phyloP scores from a whole-genome alignment of 2,329 filamentous ascomycete genomes.

The Anisogramma anomala region DNA sequence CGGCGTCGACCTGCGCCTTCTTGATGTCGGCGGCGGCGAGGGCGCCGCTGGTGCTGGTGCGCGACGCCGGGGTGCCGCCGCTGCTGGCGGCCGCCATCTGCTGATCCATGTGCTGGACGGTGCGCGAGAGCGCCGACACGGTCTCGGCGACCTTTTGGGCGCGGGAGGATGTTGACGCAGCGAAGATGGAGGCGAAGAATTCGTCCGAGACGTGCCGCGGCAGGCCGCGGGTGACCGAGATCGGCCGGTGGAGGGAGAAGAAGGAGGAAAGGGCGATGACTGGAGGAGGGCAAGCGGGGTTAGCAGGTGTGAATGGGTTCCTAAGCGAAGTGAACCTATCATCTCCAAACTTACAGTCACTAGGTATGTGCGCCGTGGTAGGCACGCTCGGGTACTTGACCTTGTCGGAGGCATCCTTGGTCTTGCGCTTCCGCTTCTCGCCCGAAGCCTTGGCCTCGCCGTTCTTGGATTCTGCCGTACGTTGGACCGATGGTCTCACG shows the following conservation, averaged over 20 bases:
- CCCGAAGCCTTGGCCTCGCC: constrained; percentile 31
- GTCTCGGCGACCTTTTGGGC: constrained; percentile 45
- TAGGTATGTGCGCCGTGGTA: constrained; percentile 59
- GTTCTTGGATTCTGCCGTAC: constrained; percentile 31
- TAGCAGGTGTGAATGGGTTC: too few relatives aligned
- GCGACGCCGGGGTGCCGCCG: too few relatives aligned
- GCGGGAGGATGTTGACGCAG: constrained; percentile 40
- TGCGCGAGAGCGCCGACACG: constrained; percentile 53
- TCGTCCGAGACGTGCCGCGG: constrained; percentile 60
- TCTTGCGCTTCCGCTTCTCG: constrained; percentile 49
- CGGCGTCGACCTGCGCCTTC: not conserved
- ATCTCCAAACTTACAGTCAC: constrained; percentile 39
- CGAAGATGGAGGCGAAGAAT: constrained; percentile 77
- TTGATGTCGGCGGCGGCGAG: constrained; percentile 32
- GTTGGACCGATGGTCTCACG: constrained; percentile 36
- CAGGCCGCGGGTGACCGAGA: constrained; percentile 75
- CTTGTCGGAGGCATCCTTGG: constrained; percentile 36
- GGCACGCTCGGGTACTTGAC: constrained; percentile 61
- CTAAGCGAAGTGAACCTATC: too few relatives aligned
- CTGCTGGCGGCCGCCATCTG: constrained; percentile 35
- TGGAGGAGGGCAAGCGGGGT: constrained; percentile 26
- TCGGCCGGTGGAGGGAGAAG: constrained; percentile 90
- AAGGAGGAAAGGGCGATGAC: constrained; percentile 83
- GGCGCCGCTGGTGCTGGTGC: too few relatives aligned
- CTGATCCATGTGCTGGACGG: constrained; percentile 48